Evolutionary conservation across 2,329 filamentous ascomycete genomes (phyloP), one percentile per base, ranked within the genome.

Genomic region (Pseudogymnoascus sp.): DNA sequence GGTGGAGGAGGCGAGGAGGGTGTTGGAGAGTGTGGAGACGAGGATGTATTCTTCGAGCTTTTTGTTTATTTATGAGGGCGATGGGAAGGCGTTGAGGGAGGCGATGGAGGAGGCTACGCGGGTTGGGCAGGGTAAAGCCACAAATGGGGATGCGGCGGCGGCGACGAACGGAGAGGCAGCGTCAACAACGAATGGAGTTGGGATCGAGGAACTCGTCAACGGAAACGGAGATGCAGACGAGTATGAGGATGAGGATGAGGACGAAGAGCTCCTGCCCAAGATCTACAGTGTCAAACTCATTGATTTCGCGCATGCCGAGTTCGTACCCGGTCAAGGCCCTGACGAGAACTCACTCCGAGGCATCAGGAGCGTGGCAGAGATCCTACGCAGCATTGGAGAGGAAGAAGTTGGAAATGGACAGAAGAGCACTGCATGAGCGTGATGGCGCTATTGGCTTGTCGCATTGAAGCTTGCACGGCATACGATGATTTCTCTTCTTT

Each of bases 231-330:
- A 74, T 60, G 75, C 78, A 0, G 80, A 79, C 2, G 75, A 75
- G 0, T 70, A 79, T 1, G 78, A 80, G 1, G 78, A 80, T 0
- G 79, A 78, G 1, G 82, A 85, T 0, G 82, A 86, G 1, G 82
- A 85, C 2, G 77, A 80, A 53, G 79, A 83, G 61, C 72, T 77
- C 65, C 72, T 74, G 10, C 89, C 89, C 0, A 87, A 87, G 69
- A 84, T 96, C 46, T 91, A 89, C 70, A 83, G 86, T 11, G 81
- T 97, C 60, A 95, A 93, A 72, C 81, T 99, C 66, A 99, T 99
- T 69, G 95, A 99, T 75, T 99, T 99, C 81, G 95, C 95, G 1
- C 95, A 99, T 75, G 95, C 95, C 10, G 78, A 81, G 60, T 98
- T 70, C 87, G 89, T 86, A 1, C 89, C 90, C 0, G 91, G 91